phyloP scores from a whole-genome alignment of 2,329 filamentous ascomycete species.

The Zasmidium citrigriseum region DNA sequence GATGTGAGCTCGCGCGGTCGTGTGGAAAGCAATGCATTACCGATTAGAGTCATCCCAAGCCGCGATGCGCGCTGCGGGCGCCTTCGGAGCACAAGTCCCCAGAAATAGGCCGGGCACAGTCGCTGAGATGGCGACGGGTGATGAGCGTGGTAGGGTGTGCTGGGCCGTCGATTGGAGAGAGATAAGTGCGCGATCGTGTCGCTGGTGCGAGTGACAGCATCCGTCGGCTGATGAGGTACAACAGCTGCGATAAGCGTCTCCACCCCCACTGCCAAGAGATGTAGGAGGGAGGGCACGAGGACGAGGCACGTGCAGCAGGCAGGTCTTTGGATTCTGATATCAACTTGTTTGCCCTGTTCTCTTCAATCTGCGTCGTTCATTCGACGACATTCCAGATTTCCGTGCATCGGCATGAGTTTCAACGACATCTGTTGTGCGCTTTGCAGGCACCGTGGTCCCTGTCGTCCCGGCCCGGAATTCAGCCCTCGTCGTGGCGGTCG shows the following conservation, averaged over 20 bases:
- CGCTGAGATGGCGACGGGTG: neutral
- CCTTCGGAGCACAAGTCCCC: neutral
- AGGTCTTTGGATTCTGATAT: too few species aligned
- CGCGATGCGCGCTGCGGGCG: neutral
- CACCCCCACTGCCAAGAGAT: neutral
- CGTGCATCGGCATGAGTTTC: too few species aligned
- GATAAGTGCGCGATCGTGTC: neutral
- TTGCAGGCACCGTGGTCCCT: neutral
- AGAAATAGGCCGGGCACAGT: neutral
- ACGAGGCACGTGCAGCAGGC: neutral
- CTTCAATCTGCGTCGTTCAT: too few species aligned
- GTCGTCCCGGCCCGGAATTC: neutral
- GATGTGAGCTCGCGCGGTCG: neutral
- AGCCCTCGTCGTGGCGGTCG: neutral
- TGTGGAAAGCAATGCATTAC: neutral
- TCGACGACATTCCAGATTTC: too few species aligned
- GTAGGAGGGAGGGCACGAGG: neutral
- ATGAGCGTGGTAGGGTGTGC: neutral
- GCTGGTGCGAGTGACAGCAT: neutral
- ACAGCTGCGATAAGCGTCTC: neutral
- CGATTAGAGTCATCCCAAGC: conserved; percentile 1
- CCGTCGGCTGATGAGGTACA: neutral
- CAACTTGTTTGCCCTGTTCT: neutral
- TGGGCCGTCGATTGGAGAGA: neutral
- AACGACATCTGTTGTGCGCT: too few species aligned